Percentiles rank a stretch among this genome's conserved stretches.
phyloP scores from a whole-genome alignment of 331 rosid genomes.

The Quercus tomentella region DNA sequence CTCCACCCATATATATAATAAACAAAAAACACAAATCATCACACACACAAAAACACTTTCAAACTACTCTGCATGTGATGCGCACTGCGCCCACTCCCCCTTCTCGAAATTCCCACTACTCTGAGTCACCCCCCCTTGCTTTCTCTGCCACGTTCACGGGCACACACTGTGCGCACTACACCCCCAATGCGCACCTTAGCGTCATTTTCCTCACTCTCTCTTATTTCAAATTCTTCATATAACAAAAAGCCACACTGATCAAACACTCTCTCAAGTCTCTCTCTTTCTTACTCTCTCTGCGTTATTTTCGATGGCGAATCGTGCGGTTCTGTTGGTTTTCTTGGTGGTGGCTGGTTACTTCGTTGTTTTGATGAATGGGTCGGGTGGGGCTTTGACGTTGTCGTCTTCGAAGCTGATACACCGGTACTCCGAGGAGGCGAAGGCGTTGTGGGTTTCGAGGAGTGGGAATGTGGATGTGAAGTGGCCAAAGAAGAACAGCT shows the following conservation, averaged over 20 bases:
- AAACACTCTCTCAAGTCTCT: too few relatives aligned
- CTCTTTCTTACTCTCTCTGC: neutral
- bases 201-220: too few relatives aligned
- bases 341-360: constrained; percentile 8
- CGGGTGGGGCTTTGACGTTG: constrained; percentile 18
- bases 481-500: constrained; percentile 47
- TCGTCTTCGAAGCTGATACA: constrained; percentile 59
- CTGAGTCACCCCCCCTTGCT: neutral
- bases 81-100: neutral
- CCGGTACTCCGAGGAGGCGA: constrained; percentile 49
- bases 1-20: too few relatives aligned
- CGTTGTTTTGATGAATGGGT: constrained; percentile 18
- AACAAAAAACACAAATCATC: too few relatives aligned
- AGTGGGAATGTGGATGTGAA: constrained; percentile 18
- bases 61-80: neutral
- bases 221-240: too few relatives aligned
- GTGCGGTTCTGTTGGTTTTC: constrained; percentile 21
- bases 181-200: neutral
- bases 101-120: neutral
- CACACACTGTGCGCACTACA: neutral
- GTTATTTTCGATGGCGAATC: constrained; percentile 26
- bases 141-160: constrained; percentile 4
- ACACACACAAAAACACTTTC: neutral
- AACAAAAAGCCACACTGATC: too few relatives aligned
- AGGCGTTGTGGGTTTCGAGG: constrained; percentile 29